A percentile compares a stretch with the other conserved stretches of the same genome.
These are phyloP conservation scores for Uncinocarpus reesii DNA, from an alignment of 2,329 filamentous ascomycete genomes.

Conservation along the genomic window DNA sequence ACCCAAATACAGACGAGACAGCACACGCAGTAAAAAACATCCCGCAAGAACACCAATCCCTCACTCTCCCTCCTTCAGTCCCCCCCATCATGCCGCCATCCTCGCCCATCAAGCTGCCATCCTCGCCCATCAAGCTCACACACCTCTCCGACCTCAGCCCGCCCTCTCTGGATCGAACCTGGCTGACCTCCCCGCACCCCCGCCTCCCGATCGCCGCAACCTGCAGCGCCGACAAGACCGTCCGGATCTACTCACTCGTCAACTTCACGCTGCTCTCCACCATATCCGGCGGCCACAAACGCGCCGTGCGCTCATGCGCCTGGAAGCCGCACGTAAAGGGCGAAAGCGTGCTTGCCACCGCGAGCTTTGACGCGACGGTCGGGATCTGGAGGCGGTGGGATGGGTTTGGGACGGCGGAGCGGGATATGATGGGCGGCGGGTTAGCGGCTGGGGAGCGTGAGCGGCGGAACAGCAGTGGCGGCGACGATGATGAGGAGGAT, in stretches of 20 bases:
- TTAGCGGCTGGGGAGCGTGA: constrained; percentile 27
- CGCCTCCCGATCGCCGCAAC: constrained; percentile 81
- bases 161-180: constrained; percentile 55
- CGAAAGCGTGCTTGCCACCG: constrained; percentile 74
- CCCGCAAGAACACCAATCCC: not conserved
- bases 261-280: constrained; percentile 68
- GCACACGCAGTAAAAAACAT: not conserved
- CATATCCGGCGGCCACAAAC: constrained; percentile 78
- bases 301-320: constrained; percentile 71
- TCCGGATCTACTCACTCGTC: constrained; percentile 78
- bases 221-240: constrained; percentile 71
- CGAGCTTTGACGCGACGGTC: constrained; percentile 86
- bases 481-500: constrained; percentile 38
- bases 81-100: not conserved
- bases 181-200: constrained; percentile 77
- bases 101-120: not conserved
- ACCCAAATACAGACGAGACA: too few species aligned
- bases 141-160: constrained; percentile 45
- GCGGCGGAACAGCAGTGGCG: constrained; percentile 28
- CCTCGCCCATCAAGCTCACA: not conserved
- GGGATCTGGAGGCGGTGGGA: constrained; percentile 67
- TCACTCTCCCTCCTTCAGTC: not conserved
- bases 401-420: constrained; percentile 29
- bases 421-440: constrained; percentile 19
- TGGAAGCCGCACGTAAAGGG: constrained; percentile 68